Conservation (phyloP, 129 eudicot genomes). For the Artemisia tridentata region DNA sequence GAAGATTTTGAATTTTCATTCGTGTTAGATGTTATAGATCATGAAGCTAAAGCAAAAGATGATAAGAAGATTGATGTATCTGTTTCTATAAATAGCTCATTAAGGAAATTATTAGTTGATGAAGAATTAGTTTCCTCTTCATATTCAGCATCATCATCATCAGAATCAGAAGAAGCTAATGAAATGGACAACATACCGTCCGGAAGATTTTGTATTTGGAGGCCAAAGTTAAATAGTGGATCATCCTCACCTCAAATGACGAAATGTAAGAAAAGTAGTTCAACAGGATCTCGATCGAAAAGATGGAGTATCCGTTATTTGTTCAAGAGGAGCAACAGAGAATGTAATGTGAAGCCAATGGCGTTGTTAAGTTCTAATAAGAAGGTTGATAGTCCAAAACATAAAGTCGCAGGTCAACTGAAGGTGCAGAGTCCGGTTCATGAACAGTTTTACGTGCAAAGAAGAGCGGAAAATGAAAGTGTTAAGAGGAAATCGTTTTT, state of each 20-base stretch:
- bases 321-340: constrained; percentile 57
- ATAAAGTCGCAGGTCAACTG: background rate
- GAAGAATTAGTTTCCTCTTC: constrained; percentile 37
- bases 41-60: background rate
- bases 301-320: constrained; percentile 53
- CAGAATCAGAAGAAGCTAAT: constrained; percentile 32
- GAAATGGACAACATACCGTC: constrained; percentile 48
- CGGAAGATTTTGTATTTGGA: constrained; percentile 61
- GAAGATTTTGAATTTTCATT: constrained; percentile 49
- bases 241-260: constrained; percentile 3
- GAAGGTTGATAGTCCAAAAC: constrained; percentile 12
- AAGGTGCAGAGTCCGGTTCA: constrained; percentile 30
- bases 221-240: constrained; percentile 28
- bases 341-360: constrained; percentile 47
- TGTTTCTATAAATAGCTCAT: constrained; percentile 14
- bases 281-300: constrained; percentile 60
- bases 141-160: constrained; percentile 51
- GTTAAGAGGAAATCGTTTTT: constrained; percentile 52
- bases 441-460: constrained; percentile 43
- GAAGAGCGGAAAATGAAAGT: constrained; percentile 48
- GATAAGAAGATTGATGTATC: background rate
- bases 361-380: constrained; percentile 42
- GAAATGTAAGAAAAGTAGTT: constrained; percentile 54
- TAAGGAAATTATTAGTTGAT: constrained; percentile 31
- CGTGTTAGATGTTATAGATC: background rate